Evolutionary conservation across 192 early-diverging fungal species (phyloP).

Genomic region (Oehlia diaphana): DNA sequence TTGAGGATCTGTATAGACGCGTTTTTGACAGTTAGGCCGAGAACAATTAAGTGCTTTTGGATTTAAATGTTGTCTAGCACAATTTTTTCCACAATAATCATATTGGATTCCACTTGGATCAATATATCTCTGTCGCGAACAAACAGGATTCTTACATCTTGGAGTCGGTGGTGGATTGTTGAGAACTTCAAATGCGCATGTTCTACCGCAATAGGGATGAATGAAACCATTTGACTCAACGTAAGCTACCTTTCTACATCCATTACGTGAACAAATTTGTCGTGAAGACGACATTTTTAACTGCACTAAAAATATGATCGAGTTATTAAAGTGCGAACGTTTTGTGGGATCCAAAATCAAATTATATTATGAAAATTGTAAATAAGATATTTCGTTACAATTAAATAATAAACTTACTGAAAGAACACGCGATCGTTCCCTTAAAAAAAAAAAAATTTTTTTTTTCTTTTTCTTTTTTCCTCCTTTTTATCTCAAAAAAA

Average conservation of each 20-base stretch:
- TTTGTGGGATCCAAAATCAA: too few relatives aligned
- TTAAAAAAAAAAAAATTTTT: too few relatives aligned
- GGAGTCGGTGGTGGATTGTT: too few relatives aligned
- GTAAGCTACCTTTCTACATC: neutral
- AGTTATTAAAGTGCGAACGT: too few relatives aligned
- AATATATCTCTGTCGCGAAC: neutral
- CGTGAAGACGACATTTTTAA: too few relatives aligned
- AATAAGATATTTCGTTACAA: too few relatives aligned
- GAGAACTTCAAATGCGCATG: neutral
- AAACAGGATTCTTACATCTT: neutral
- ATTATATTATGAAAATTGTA: too few relatives aligned
- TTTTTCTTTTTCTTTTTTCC: too few relatives aligned
- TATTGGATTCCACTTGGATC: neutral
- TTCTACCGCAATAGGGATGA: constrained; percentile 15
- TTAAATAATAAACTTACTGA: too few relatives aligned
- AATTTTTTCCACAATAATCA: constrained; percentile 11
- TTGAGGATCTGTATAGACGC: neutral
- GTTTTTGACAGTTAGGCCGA: neutral
- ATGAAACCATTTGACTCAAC: neutral
- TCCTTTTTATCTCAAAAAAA: too few relatives aligned
- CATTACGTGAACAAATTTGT: neutral
- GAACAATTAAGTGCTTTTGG: neutral
- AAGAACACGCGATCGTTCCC: too few relatives aligned
- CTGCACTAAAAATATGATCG: too few relatives aligned
- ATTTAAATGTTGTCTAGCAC: neutral